Evolutionary conservation across 768 basidiomycete genomes (phyloP).

Genomic region (Hygrophoropsis aurantiaca): DNA sequence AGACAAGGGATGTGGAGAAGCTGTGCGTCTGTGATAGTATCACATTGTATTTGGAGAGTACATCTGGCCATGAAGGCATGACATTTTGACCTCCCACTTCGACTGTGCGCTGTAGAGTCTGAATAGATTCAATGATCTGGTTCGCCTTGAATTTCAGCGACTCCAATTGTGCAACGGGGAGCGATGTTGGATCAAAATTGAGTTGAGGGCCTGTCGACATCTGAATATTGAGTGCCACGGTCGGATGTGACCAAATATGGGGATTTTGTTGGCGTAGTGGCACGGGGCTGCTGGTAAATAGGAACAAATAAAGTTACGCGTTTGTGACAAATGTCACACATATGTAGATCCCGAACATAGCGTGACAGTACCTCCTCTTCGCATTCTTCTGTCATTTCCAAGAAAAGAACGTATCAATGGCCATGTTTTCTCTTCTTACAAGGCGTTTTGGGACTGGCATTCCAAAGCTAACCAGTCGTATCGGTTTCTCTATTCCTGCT

Average conservation of each 20-base stretch:
- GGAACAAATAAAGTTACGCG: conserved; percentile 4
- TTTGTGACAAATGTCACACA: neutral
- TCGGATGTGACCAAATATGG: neutral
- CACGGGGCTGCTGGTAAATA: conserved; percentile 1
- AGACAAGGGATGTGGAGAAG: conserved; percentile 62
- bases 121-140: conserved; percentile 78
- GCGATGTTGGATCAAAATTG: conserved; percentile 28
- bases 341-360: conserved; percentile 10
- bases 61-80: conserved; percentile 87
- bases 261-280: neutral
- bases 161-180: conserved; percentile 72
- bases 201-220: conserved; percentile 13
- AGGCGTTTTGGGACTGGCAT: conserved; percentile 1
- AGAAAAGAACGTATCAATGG: neutral
- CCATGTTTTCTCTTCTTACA: conserved; percentile 16
- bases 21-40: conserved; percentile 81
- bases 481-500: conserved; percentile 1
- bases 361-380: neutral
- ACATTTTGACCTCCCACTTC: conserved; percentile 52
- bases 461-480: neutral
- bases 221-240: neutral
- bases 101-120: conserved; percentile 60
- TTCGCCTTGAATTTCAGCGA: conserved; percentile 74
- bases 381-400: neutral
- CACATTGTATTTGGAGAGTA: conserved; percentile 83